A percentile compares a stretch with the other conserved stretches of the same genome.
Evolutionary conservation across 495 filamentous ascomycete species (phyloP).

Genomic region (Daldinia loculata): DNA sequence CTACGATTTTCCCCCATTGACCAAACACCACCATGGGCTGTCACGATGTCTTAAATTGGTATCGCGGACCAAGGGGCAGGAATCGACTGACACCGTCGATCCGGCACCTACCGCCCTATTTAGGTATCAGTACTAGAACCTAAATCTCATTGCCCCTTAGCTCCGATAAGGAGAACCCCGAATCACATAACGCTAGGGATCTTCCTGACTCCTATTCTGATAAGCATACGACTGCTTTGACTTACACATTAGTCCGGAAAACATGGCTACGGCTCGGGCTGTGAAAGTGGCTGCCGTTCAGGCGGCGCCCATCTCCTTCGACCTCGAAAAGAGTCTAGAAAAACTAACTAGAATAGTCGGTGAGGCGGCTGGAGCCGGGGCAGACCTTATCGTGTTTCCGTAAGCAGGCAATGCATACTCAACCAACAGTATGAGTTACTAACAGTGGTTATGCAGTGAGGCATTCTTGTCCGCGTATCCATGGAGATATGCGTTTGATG

Average conservation of each 20-base stretch:
- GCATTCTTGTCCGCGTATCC: conserved; percentile 55
- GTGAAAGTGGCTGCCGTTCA: conserved; percentile 54
- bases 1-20: conserved; percentile 23
- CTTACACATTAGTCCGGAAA: conserved; percentile 15
- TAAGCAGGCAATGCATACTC: conserved; percentile 41
- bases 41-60: conserved; percentile 12
- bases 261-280: conserved; percentile 33
- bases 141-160: not conserved
- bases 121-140: conserved; percentile 1
- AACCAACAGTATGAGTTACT: not conserved
- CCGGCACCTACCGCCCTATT: conserved; percentile 26
- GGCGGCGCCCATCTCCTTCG: conserved; percentile 54
- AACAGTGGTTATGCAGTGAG: conserved; percentile 40
- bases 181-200: not conserved
- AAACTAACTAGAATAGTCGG: conserved; percentile 52
- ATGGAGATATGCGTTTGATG: conserved; percentile 56
- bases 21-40: conserved; percentile 16
- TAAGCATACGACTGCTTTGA: conserved; percentile 4
- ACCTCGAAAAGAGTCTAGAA: conserved; percentile 50
- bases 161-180: conserved; percentile 14
- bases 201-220: conserved; percentile 4
- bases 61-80: conserved; percentile 4
- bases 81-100: conserved; percentile 20
- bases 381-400: conserved; percentile 60
- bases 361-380: conserved; percentile 52